phyloP scores from a whole-genome alignment of 441 rosid species.

The Pelargonium fulgidum region DNA sequence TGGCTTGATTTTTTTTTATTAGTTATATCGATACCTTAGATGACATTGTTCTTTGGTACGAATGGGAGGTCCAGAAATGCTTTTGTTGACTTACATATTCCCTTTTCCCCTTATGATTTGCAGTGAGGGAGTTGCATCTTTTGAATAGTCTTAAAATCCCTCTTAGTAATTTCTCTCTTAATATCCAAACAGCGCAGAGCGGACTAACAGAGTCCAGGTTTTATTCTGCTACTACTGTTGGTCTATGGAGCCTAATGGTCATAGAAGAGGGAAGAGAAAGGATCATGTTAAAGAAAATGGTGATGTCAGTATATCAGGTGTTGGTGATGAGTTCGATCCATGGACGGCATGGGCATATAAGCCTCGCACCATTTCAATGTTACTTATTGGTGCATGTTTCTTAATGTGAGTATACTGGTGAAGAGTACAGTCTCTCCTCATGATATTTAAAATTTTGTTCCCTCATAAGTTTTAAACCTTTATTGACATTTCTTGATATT shows the following conservation, averaged over 20 bases:
- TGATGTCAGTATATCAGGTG: constrained; percentile 21
- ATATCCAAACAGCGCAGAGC: too few species aligned
- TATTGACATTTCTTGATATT: neutral
- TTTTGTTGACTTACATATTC: neutral
- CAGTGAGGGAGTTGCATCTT: constrained; percentile 25
- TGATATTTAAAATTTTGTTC: neutral
- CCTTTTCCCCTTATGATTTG: neutral
- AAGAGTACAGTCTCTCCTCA: neutral
- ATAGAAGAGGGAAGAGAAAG: constrained; percentile 41
- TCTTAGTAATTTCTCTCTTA: too few species aligned
- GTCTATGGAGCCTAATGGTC: constrained; percentile 59
- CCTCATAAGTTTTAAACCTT: neutral
- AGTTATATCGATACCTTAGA: neutral
- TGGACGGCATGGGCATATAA: constrained; percentile 99
- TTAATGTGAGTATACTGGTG: constrained; percentile 59
- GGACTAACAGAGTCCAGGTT: too few species aligned
- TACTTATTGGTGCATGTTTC: constrained; percentile 90
- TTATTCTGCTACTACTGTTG: too few species aligned
- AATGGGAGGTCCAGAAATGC: neutral
- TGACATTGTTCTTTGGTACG: neutral
- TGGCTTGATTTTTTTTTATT: neutral
- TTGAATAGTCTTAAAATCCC: too few species aligned
- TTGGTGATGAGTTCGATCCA: constrained; percentile 73
- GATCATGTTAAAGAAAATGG: constrained; percentile 56
- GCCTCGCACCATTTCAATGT: constrained; percentile 90